Evolutionary conservation across 371 early-diverging fungal genomes (phyloP), one percentile per base, ranked within the genome.

Genomic region (Apophysomyces elegans): DNA sequence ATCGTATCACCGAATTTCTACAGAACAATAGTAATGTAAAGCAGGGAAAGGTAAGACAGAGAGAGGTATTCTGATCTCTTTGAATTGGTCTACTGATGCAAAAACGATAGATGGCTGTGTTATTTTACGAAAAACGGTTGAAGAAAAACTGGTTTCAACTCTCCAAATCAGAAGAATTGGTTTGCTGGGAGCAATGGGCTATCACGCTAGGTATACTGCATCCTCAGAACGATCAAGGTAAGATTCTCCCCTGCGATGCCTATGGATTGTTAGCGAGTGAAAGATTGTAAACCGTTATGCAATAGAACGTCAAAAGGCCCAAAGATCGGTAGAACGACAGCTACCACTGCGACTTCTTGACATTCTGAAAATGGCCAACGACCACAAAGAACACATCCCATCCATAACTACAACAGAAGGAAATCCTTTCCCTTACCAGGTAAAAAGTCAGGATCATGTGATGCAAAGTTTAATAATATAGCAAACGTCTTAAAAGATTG

Each of bases 171-270:
- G 90, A 94, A 57, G 93, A 94, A 50, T 88, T 90, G 41, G 88
- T 93, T 5, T 90, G 94, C 69, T 96, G 96, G 96, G 96, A 96
- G 77, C 90, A 91, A 68, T 95, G 96, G 96, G 78, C 78, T 0
- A 79, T 95, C 21, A 84, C 86, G 12, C 70, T 95, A n/a, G 75
- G 82, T 32, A 67, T 88, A 35, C 73, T 82, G 54, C 78, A 84
- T 41, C 82, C 90, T 32, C 71, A 69, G 37, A 81, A 87, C 9
- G 94, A 94, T 54, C 81, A 86, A 76, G 90, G 91, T 87, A 26
- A 26, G 32, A 26, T 2, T 26, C 32, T 26, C 32, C 32, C 32
- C 26, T 1, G 26, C 26, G 26, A 1, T 26, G 26, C 2, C 32
- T 26, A 26, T 26, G 32, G 32, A 26, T 26, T 2, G 2, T 1